Evolutionary conservation across 495 filamentous ascomycete genomes (phyloP), one percentile per base, ranked within the genome.

Genomic region (Poronia punctata): DNA sequence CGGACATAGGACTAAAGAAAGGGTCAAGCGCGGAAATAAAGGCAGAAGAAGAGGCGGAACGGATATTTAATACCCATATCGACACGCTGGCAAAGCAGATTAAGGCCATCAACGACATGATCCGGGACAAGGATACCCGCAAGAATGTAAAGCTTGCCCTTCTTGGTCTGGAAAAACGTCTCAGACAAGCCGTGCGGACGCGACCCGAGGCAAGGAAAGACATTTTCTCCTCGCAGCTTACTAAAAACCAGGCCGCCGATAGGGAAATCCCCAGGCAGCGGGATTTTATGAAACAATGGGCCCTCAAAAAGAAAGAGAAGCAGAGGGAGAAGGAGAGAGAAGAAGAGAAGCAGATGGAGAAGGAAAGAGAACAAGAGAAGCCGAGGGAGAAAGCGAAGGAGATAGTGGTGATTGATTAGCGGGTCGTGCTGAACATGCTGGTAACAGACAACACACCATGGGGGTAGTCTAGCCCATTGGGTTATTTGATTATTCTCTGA

Each of bases 111-210:
- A 83, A 80, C 55, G 75, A 72, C 11, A 67, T 67, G 6, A 95
- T 97, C 42, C 67, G 78, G 42, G 86, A 89, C 53, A 82, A 83
- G 17, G 74, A 80, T 38, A 77, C 76, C 12, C 72, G 84, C 14
- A 80, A 84, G 31, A 73, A 88, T 38, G 80, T 82, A 0, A 90
- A 92, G 56, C 73, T 76, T 30, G 71, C 70, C 16, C 65, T 94
- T 5, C 82, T 92, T 51, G 64, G 78, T 3, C 56, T 95, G 7
- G 70, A 83, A 39, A 78, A 85, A 35, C 72, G 87, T 35, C 68
- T 94, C 31, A 52, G 78, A 25, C 80, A 82, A 52, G 75, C 76
- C 0, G 76, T 94, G 7, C 66, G 88, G 26, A 82, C 82, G 7
- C 76, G 74, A 53, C 74, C 74, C 21, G 76, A 64, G 36, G 69